Evolutionary conservation across 306 rosid species (phyloP), one percentile per base, ranked within the genome.

Genomic region (Gillenia trifoliata): DNA sequence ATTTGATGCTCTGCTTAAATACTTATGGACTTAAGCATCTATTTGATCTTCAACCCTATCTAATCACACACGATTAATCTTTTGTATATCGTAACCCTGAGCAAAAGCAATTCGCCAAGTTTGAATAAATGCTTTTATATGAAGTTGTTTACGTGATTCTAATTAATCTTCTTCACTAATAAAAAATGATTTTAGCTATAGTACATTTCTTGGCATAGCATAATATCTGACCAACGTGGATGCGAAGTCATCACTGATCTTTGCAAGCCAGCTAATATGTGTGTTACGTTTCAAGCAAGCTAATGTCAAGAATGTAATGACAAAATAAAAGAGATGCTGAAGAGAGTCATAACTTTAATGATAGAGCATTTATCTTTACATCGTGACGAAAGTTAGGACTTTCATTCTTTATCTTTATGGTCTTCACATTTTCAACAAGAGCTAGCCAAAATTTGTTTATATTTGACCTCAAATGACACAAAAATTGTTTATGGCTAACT

Each of bases 171-270:
- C 10, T 54, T 45, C 52, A 13, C 63, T 12, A 55, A 55, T 34
- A 34, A 52, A 70, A 20, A 10, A 36, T 12, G 6, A 22, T n/a
- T 10, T 55, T 7, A 8, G 54, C 56, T 36, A 23, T 9, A 70
- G 5, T 54, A 56, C 55, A 71, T 4, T 29, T 13, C 38, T 72
- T 36, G 55, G 66, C 25, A 71, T 16, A 23, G 54, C 26, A 16
- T 25, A 26, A 25, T 38, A 47, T 38, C 47, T 72, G 11, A 72
- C 43, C 66, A 61, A 72, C 76, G 76, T 72, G 76, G 56, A 72
- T 72, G 55, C 8, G 1, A 72, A 38, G 76, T 57, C 76, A 59
- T 57, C 40, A 72, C 66, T 22, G 65, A 56, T 64, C 41, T 40
- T 23, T 15, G 36, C 17, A 55, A 59, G 57, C 16, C 20, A 29